These are phyloP conservation scores for Allium fistulosum DNA, from an alignment of 106 monocot species.

Conservation along the genomic window DNA sequence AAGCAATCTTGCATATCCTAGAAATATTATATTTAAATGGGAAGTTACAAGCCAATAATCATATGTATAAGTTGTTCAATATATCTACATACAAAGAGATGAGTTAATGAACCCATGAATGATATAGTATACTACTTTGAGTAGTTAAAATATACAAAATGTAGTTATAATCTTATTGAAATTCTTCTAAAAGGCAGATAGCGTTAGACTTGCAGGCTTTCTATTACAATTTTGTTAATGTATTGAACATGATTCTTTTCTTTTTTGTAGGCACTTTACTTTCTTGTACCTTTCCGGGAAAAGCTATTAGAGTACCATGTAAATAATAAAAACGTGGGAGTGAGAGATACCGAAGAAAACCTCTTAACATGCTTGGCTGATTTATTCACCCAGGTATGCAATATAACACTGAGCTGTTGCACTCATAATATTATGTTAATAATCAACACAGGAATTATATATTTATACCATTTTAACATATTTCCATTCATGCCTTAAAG, in stretches of 20 bases:
- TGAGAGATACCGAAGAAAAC: conserved; percentile 67
- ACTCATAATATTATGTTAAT: too few species aligned
- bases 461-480: too few species aligned
- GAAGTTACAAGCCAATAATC: not conserved
- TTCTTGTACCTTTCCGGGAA: conserved; percentile 88
- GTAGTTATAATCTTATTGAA: not conserved
- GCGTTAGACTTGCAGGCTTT: not conserved
- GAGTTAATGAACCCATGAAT: too few species aligned
- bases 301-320: conserved; percentile 84
- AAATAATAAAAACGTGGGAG: conserved; percentile 45
- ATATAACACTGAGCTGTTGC: not conserved
- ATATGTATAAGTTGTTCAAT: not conserved
- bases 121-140: too few species aligned
- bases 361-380: conserved; percentile 90
- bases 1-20: too few species aligned
- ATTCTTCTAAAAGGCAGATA: not conserved
- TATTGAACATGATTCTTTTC: not conserved
- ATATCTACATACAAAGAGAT: too few species aligned
- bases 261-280: conserved; percentile 77
- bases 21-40: too few species aligned
- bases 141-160: too few species aligned
- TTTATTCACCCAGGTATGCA: conserved; percentile 78
- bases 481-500: too few species aligned
- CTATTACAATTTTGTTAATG: not conserved
- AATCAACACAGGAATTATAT: too few species aligned